Conservation (phyloP, 345 rosid species). For the Citrus unshiu region DNA sequence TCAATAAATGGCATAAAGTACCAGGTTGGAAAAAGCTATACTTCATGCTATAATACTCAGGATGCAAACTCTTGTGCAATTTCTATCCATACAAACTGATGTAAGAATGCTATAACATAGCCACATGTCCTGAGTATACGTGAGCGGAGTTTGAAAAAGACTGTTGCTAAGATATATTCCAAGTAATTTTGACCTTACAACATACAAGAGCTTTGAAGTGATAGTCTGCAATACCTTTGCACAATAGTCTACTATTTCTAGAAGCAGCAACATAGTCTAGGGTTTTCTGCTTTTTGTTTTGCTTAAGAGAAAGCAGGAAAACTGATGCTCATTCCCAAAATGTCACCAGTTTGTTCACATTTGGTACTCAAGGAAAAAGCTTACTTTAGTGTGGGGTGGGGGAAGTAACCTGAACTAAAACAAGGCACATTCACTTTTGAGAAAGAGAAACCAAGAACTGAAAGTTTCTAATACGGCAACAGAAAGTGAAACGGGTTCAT, state of each 20-base stretch:
- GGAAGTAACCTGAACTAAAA: not conserved
- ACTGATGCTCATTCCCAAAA: not conserved
- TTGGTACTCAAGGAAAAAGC: not conserved
- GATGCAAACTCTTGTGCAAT: not conserved
- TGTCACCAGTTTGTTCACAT: not conserved
- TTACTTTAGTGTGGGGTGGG: too few species aligned
- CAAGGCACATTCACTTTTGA: not conserved
- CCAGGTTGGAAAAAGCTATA: not conserved
- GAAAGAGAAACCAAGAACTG: not conserved
- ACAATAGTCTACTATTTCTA: not conserved
- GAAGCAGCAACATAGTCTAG: not conserved
- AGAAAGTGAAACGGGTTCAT: not conserved
- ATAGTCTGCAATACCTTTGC: conserved; percentile 1
- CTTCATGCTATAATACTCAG: not conserved
- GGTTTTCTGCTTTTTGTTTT: not conserved
- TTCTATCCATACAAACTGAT: not conserved
- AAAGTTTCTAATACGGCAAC: not conserved
- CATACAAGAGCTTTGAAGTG: not conserved
- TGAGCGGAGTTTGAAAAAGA: not conserved
- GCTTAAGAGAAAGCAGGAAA: not conserved
- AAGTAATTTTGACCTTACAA: not conserved
- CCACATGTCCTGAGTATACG: not conserved
- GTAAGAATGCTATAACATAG: not conserved
- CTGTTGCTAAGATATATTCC: not conserved
- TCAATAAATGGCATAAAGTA: not conserved